Base-by-base conservation (phyloP, 352 stramenopile species). In the Phytophthora macrochlamydospora region DNA sequence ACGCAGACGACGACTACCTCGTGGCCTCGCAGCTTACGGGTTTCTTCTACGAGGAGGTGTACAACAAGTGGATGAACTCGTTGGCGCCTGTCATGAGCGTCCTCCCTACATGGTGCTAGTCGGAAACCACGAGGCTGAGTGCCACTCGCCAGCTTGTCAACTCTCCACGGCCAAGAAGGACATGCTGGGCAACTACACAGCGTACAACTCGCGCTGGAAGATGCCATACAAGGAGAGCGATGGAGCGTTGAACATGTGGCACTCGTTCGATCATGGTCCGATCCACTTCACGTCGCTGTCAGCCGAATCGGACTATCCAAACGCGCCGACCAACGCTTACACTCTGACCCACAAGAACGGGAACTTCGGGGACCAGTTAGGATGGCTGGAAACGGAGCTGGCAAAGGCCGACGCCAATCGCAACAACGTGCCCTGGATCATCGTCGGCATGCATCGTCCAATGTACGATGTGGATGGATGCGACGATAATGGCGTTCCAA, bases 121-220 rank as follows among this genome's bases (percentile, higher is more conserved):
- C 0, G 86, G 86, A 2, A 94, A 94, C 74, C 88, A 96, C 64
- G 79, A 85, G 50, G 76, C 74, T 13, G 76, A 89, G 43, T 89
- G 76, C 35, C 65, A 80, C 32, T 74, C 64, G 7, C 72, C 72
- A 12, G 55, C 58, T 0, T 80, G 72, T 24, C 64, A 71, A 7
- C 6, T 82, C 8, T 65, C 58, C 0, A n/a, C 51, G 7, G 11
- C 45, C 6, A 73, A 67, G 44, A 69, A 73, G 57, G 14, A 61
- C 14, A 70, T 67, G 40, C 54, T 77, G 42, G 59, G 73, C 53
- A 81, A 81, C 35, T 93, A 91, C 69, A 79, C 77, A 30, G 84
- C 85, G 0, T 92, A 67, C 57, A 79, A 79, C 33, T 14, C 59
- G 6, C 60, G 73, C 2, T 81, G 53, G 29, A 65, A 62, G 24